Base-by-base conservation (phyloP, 1,139 yeast species). In the Casaregolazyma suthepensis region DNA sequence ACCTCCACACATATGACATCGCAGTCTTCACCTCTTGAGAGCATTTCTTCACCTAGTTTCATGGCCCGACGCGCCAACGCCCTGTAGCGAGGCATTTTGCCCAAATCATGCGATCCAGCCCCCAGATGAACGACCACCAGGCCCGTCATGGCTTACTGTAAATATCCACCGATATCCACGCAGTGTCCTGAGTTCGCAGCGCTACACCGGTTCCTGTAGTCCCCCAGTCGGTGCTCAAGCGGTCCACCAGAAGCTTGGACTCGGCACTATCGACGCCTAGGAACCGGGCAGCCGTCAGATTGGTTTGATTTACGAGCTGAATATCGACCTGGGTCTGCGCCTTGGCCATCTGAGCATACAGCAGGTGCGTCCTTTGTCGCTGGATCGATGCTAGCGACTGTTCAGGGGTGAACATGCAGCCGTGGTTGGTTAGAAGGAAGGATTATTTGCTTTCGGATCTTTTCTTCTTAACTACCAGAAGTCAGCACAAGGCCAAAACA, bases 101-200 rank as follows among this genome's bases (percentile, higher is more conserved):
- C 35, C 29, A 50, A 45, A 17, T 61, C 53, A 51, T 71, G 73
- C 17, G 50, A 56, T 18, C 74, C 73, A 1, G 74, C 74, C 2
- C 74, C 74, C 3, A 70, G 54, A 57, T 70, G 74, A 3, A 70
- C 55, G 0, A 63, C 66, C 4, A 70, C 54, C 38, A 45, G 45
- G 13, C 37, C 51, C 23, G 15, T 48, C 20, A 26, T 35, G 20
- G 23, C 17, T 48, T 40, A 35, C 22, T 50, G 26, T 23, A 35
- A 38, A 31, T 45, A 23, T 48, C 51, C 15, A 43, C 37, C 5
- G 35, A 20, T 17, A 49, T 45, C 47, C 48, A 50, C 3, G 52
- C 45, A 37, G 45, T 20, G 26, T 45, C 52, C 12, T 23, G 26
- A 12, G 49, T 42, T 15, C 50, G 13, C 31, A 38, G 7, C 3